Evolutionary conservation across 306 rosid genomes (phyloP).

Genomic region (Macrotyloma uniflorum): DNA sequence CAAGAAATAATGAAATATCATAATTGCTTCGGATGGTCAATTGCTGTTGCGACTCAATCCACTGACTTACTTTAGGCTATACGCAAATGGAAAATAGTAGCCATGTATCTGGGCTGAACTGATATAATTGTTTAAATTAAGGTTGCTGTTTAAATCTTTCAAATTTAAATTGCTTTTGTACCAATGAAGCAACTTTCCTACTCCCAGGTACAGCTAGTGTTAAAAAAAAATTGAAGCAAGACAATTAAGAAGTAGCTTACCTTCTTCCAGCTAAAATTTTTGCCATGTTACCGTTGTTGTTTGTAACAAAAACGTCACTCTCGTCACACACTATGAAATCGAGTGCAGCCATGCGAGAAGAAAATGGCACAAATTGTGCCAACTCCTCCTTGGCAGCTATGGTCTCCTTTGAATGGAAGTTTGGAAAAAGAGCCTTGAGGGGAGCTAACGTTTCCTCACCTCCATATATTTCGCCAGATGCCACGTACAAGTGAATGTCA

Average conservation of each 20-base stretch:
- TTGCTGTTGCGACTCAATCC: not conserved
- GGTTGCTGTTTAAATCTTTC: not conserved
- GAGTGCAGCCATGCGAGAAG: constrained; percentile 97
- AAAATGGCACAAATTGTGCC: constrained; percentile 69
- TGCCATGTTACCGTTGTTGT: constrained; percentile 99
- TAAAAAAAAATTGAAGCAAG: not conserved
- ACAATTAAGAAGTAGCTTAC: constrained; percentile 39
- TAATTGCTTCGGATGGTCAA: not conserved
- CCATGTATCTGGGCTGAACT: not conserved
- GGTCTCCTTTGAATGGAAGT: constrained; percentile 80
- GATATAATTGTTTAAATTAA: not conserved
- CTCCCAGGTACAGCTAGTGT: constrained; percentile 56
- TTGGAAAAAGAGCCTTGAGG: constrained; percentile 76
- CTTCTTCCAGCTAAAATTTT: constrained; percentile 92
- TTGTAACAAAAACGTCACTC: constrained; percentile 83
- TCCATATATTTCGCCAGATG: constrained; percentile 90
- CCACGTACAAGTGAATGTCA: constrained; percentile 82
- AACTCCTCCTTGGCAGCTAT: constrained; percentile 70
- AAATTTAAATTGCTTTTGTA: not conserved
- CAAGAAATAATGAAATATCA: not conserved
- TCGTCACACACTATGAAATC: constrained; percentile 80
- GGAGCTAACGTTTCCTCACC: constrained; percentile 83
- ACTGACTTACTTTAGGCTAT: not conserved
- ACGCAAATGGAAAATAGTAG: not conserved
- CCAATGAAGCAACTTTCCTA: constrained; percentile 42